Evolutionary conservation across 78 protist species (phyloP).

Genomic region (Corallochytrium limacisporum): DNA sequence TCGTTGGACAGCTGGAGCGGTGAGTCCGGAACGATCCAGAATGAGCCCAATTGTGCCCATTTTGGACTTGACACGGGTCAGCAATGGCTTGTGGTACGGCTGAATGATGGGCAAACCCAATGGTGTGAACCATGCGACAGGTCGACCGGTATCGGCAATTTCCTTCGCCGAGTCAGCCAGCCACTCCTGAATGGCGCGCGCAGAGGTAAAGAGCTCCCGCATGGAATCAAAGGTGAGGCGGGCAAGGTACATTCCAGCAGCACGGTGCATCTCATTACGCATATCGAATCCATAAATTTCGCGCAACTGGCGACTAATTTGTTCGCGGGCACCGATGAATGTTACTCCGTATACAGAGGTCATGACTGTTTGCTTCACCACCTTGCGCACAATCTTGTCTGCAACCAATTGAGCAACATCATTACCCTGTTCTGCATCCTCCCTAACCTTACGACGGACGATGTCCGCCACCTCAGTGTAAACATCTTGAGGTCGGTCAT

Average conservation of each 20-base stretch:
- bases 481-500: conserved; percentile 58
- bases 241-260: no score
- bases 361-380: conserved; percentile 91
- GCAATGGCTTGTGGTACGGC: conserved; percentile 39
- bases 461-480: conserved; percentile 44
- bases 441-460: conserved; percentile 1
- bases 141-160: conserved; percentile 23
- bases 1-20: not conserved
- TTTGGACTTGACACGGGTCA: not conserved
- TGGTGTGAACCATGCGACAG: conserved; percentile 76
- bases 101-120: conserved; percentile 71
- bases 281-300: no score
- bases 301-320: conserved; percentile 47
- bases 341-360: conserved; percentile 91
- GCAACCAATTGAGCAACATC: conserved; percentile 5
- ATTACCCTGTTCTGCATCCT: not conserved
- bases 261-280: no score
- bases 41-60: not conserved
- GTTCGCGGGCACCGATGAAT: conserved; percentile 64
- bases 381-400: conserved; percentile 50
- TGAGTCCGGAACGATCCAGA: not conserved
- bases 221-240: conserved; percentile 28
- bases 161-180: conserved; percentile 29
- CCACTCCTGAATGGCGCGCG: conserved; percentile 63
- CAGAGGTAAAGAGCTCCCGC: conserved; percentile 54